These are phyloP conservation scores for Peronospora tabacina DNA, from an alignment of 352 stramenopile species.

Conservation along the genomic window DNA sequence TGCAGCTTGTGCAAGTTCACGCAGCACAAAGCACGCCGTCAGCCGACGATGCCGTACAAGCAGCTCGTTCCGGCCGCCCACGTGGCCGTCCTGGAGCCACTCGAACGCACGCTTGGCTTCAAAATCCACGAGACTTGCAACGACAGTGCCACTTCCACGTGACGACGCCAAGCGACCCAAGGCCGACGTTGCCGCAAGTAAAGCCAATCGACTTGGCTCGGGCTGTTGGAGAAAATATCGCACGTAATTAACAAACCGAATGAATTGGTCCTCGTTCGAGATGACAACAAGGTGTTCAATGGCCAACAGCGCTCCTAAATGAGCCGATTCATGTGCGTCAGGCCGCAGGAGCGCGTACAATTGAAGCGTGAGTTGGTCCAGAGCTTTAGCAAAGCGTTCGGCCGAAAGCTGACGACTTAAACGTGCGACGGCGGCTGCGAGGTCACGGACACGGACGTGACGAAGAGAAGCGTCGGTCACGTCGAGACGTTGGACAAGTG, in stretches of 20 bases:
- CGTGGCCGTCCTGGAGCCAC: conserved; percentile 58
- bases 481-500: conserved; percentile 57
- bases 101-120: conserved; percentile 88
- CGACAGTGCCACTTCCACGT: conserved; percentile 75
- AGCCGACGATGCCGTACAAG: conserved; percentile 70
- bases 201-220: conserved; percentile 43
- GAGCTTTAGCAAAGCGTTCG: conserved; percentile 70
- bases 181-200: conserved; percentile 63
- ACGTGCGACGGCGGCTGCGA: conserved; percentile 53
- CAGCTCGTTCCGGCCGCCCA: conserved; percentile 43
- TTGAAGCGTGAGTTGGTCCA: conserved; percentile 69
- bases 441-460: conserved; percentile 41
- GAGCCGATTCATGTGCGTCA: too few species aligned
- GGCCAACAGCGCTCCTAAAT: conserved; percentile 64
- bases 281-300: conserved; percentile 80
- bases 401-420: conserved; percentile 68
- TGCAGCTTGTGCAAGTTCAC: conserved; percentile 79
- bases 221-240: conserved; percentile 79
- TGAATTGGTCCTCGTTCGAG: conserved; percentile 82
- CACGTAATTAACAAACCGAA: conserved; percentile 87
- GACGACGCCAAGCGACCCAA: conserved; percentile 80
- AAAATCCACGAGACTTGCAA: conserved; percentile 89
- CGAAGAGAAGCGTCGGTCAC: conserved; percentile 32
- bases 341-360: conserved; percentile 63
- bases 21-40: conserved; percentile 78